Evolutionary conservation across 495 filamentous ascomycete genomes (phyloP).

Genomic region (Neurospora sp.): DNA sequence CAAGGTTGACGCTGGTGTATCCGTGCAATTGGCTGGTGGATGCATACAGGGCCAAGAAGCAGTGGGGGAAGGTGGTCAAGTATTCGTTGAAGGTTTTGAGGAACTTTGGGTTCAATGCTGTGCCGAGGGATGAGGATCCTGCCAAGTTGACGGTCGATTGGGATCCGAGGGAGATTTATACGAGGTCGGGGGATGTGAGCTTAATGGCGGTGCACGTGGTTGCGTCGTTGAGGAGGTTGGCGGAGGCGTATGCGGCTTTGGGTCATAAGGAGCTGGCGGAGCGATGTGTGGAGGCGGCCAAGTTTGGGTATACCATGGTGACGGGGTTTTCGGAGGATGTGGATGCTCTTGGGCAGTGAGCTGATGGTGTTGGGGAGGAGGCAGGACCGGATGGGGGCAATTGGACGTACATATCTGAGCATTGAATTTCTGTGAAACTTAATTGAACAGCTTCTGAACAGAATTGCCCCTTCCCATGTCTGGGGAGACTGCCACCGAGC

Average conservation of each 20-base stretch:
- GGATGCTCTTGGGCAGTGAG: not conserved
- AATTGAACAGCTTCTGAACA: not conserved
- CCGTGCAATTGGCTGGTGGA: conserved; percentile 31
- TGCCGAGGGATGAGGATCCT: conserved; percentile 13
- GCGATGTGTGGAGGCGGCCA: conserved; percentile 21
- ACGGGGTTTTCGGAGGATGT: conserved; percentile 17
- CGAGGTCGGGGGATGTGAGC: conserved; percentile 9
- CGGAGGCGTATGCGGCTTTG: conserved; percentile 22
- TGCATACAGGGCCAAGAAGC: conserved; percentile 27
- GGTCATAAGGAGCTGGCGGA: conserved; percentile 18
- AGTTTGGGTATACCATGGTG: conserved; percentile 27
- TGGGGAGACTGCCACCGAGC: not conserved
- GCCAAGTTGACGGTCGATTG: conserved; percentile 6
- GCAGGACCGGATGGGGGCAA: not conserved
- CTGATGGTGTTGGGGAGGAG: not conserved
- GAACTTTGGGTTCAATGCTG: conserved; percentile 32
- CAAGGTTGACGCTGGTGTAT: conserved; percentile 31
- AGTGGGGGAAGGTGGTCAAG: conserved; percentile 27
- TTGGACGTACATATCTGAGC: not conserved
- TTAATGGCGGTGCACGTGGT: conserved; percentile 32
- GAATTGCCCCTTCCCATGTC: too few relatives aligned
- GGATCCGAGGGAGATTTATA: conserved; percentile 19
- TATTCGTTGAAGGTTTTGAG: conserved; percentile 26
- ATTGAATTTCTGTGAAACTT: not conserved
- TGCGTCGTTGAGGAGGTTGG: conserved; percentile 24